A percentile compares a stretch with the other conserved stretches of the same genome.
phyloP scores from a whole-genome alignment of 2,329 filamentous ascomycete species.

The Echinosphaeria canescens region DNA sequence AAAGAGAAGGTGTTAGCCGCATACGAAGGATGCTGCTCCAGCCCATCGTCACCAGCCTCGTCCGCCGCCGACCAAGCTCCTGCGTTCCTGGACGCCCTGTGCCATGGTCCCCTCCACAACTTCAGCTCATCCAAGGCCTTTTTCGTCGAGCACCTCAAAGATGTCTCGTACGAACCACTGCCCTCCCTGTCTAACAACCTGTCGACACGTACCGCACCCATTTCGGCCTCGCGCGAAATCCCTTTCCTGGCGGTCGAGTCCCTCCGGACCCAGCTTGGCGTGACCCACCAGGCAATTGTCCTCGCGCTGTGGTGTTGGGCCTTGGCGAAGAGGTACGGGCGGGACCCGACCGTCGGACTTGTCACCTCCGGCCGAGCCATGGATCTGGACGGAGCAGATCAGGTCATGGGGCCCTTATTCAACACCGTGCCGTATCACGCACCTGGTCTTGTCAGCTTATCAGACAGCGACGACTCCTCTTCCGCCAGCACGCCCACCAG shows the following conservation, averaged over 20 bases:
- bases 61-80: constrained; percentile 14
- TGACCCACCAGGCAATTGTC: constrained; percentile 60
- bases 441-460: too few species aligned
- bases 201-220: constrained; percentile 1
- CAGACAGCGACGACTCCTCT: too few species aligned
- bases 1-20: constrained; percentile 31
- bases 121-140: constrained; percentile 26
- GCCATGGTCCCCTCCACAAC: constrained; percentile 42
- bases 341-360: constrained; percentile 36
- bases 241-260: constrained; percentile 21
- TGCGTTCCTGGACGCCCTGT: constrained; percentile 42
- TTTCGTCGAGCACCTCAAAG: constrained; percentile 38
- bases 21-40: constrained; percentile 16
- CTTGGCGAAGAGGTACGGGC: constrained; percentile 25
- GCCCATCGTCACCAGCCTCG: too few species aligned
- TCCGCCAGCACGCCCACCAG: not conserved
- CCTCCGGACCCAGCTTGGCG: constrained; percentile 34
- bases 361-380: constrained; percentile 62
- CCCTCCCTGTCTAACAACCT: constrained; percentile 3
- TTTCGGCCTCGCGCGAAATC: constrained; percentile 10
- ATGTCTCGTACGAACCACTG: constrained; percentile 8
- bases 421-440: constrained; percentile 65
- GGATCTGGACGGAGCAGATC: constrained; percentile 39
- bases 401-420: constrained; percentile 64
- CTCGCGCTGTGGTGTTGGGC: constrained; percentile 54